Conservation (phyloP, 2,329 filamentous ascomycete genomes). For the Hypoxylon rubiginosum region DNA sequence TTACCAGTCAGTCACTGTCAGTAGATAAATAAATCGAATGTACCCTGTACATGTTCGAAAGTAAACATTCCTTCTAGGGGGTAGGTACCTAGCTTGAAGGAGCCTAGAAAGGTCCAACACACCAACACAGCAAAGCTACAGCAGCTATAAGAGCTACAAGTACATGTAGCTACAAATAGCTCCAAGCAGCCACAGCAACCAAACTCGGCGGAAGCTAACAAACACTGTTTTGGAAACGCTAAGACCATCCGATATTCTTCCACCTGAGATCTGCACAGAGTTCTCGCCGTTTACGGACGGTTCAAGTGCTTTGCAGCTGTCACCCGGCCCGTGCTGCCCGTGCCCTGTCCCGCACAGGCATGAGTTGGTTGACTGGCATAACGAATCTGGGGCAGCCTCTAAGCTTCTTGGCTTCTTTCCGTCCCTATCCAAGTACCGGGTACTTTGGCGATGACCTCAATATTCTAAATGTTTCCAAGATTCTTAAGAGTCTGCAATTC, state of each 20-base stretch:
- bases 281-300: constrained; percentile 25
- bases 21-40: constrained; percentile 4
- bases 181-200: constrained; percentile 5
- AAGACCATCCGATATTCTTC: constrained; percentile 23
- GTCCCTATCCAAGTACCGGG: constrained; percentile 8
- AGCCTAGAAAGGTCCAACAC: constrained; percentile 13
- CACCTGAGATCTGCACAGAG: constrained; percentile 29
- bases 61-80: not conserved
- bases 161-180: not conserved
- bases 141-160: not conserved
- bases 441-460: constrained; percentile 33
- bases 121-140: constrained; percentile 1
- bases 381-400: constrained; percentile 33
- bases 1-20: not conserved
- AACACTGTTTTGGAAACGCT: constrained; percentile 31
- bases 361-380: not conserved
- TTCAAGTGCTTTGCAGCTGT: constrained; percentile 35
- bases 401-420: not conserved
- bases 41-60: constrained; percentile 1
- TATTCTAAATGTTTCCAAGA: not conserved
- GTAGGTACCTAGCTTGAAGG: constrained; percentile 5
- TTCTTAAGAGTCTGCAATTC: not conserved
- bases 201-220: constrained; percentile 31
- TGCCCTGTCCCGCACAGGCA: constrained; percentile 19
- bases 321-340: constrained; percentile 29